These are phyloP conservation scores for Hamigera avellanea DNA, from an alignment of 495 filamentous ascomycete species.

Conservation along the genomic window DNA sequence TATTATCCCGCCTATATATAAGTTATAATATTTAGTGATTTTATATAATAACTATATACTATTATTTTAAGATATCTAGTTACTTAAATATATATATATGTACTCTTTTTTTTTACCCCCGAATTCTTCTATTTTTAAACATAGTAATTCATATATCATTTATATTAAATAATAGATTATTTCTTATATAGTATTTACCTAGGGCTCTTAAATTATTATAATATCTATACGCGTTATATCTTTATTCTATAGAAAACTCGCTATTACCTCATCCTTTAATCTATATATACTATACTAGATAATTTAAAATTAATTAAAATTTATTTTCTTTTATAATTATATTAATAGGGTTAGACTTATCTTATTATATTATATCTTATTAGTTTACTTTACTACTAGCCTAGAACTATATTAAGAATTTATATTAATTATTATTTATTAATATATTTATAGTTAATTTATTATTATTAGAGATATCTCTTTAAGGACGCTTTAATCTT, in stretches of 20 bases:
- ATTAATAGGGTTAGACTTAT: no score
- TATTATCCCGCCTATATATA: not conserved
- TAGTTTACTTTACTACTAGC: no score
- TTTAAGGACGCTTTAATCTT: no score
- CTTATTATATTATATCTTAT: no score
- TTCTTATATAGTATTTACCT: slow-evolving; percentile 5
- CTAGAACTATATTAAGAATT: no score
- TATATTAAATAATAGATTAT: slow-evolving; percentile 8
- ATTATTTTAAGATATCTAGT: not conserved
- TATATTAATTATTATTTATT: no score
- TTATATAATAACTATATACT: not conserved
- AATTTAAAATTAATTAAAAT: not conserved
- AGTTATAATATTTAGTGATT: slow-evolving; percentile 1
- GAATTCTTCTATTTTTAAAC: not conserved
- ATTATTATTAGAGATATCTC: no score
- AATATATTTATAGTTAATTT: no score
- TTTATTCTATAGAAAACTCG: slow-evolving; percentile 7
- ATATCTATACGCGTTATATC: slow-evolving; percentile 5
- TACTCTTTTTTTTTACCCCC: not conserved
- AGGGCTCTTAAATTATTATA: slow-evolving; percentile 13
- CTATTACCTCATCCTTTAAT: slow-evolving; percentile 11
- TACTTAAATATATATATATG: slow-evolving; percentile 4
- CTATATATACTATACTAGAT: slow-evolving; percentile 8
- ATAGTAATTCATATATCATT: slow-evolving; percentile 5
- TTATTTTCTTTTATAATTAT: no score